Evolutionary conservation across 371 early-diverging fungal genomes (phyloP).

Genomic region (Phascolomyces articulosus): DNA sequence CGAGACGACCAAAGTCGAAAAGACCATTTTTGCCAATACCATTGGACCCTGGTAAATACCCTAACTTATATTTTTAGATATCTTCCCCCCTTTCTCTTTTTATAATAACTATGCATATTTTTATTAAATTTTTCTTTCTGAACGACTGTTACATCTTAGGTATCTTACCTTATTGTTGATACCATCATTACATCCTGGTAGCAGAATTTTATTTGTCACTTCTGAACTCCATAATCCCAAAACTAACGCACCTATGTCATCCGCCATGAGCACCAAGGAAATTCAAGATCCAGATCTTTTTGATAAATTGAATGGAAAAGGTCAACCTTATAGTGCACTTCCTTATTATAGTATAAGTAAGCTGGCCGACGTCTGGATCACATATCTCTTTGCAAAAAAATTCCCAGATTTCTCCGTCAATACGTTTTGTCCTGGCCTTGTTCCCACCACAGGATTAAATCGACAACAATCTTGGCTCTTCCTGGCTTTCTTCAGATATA

Average conservation of each 20-base stretch:
- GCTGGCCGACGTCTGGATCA: not conserved
- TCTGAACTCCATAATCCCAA: slow-evolving; percentile 32
- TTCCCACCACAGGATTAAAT: not conserved
- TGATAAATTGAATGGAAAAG: not conserved
- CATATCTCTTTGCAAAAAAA: not conserved
- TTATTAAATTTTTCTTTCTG: not conserved
- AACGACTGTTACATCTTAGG: no score
- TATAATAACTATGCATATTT: not conserved
- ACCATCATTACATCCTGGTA: slow-evolving; percentile 22
- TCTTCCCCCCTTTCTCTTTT: not conserved
- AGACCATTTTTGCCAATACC: slow-evolving; percentile 32
- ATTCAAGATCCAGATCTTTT: slow-evolving; percentile 5
- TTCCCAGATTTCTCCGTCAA: not conserved
- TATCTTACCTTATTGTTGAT: slow-evolving; percentile 21
- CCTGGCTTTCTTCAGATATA: slow-evolving; percentile 14
- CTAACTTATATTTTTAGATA: not conserved
- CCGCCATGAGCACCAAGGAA: not conserved
- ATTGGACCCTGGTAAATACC: slow-evolving; percentile 20
- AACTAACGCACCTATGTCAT: slow-evolving; percentile 15
- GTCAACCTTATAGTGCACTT: slow-evolving; percentile 16
- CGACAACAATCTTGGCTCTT: slow-evolving; percentile 11
- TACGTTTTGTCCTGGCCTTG: not conserved
- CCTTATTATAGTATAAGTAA: not conserved
- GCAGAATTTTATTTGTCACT: slow-evolving; percentile 30
- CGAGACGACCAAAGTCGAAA: slow-evolving; percentile 17